Evolutionary conservation across 148 eudicot genomes (phyloP), one percentile per base, ranked within the genome.

Genomic region (Rhododendron williamsianum): DNA sequence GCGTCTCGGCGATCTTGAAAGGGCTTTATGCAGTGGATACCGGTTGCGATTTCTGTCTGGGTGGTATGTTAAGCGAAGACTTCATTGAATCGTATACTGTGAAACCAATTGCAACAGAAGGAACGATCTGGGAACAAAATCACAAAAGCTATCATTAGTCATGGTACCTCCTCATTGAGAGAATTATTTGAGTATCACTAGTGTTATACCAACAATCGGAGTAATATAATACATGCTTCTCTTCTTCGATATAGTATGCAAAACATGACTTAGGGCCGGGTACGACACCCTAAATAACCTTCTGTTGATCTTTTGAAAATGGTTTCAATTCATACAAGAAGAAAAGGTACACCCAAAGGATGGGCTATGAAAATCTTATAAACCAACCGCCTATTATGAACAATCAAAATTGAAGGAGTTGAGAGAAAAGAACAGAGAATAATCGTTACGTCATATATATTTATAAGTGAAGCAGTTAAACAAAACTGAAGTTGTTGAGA

Each of bases 31-130:
- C n/a, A n/a, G 86, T 18, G 73, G 82, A 46, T 19, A 48, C 30
- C 1, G 86, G 30, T 45, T 56, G 78, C 69, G 65, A 63, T 67
- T 78, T 85, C 63, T 85, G 83, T 35, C 86, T 76, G 1, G 86
- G 83, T 41, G 82, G 86, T 41, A 85, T 41, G 4, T 85, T 85
- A 21, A 85, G 83, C 83, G 63, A 79, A 46, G 33, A 15, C 83
- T 85, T 85, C 86, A 85, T 85, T 46, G 51, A 65, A 78, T 85
- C 86, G 35, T 85, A 85, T 2, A 60, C 77, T 21, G 86, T 79
- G 65, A 85, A 85, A 60, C 86, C 86, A 21, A 85, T 85, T 27
- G 86, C 86, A 65, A 85, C 86, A 25, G 86, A 85, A 11, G 86
- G 86, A 79, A 85, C 86, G 13, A 85, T 85, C 86, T 85, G 73